phyloP scores from a whole-genome alignment of 352 stramenopile species.

The Blastocystis hominis region DNA sequence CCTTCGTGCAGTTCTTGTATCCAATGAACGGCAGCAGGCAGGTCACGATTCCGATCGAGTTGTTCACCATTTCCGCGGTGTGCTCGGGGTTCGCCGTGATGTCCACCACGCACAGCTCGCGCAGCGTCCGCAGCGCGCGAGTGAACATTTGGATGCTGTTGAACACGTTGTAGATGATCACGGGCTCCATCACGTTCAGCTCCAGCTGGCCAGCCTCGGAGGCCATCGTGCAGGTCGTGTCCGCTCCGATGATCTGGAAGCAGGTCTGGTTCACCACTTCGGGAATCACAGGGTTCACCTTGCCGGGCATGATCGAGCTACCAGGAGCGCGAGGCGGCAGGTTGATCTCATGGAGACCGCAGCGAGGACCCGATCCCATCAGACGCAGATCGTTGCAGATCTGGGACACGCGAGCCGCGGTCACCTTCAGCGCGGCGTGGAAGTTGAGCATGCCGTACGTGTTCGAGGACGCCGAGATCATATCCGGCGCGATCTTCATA shows the following conservation, averaged over 20 bases:
- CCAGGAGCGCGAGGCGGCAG: no score
- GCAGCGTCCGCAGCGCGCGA: neutral
- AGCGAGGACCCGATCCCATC: no score
- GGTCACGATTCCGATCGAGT: conserved; percentile 31
- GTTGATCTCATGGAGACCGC: no score
- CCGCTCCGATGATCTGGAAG: no score
- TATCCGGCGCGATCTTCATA: neutral
- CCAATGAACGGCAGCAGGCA: neutral
- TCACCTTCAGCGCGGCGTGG: conserved; percentile 7
- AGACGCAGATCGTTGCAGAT: no score
- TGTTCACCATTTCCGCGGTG: neutral
- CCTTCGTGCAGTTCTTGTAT: conserved; percentile 42
- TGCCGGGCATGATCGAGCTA: no score
- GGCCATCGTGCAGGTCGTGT: conserved; percentile 32
- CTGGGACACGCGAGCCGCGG: neutral
- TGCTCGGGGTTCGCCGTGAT: conserved; percentile 22
- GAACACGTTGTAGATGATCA: conserved; percentile 14
- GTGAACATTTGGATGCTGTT: conserved; percentile 32
- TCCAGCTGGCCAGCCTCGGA: conserved; percentile 37
- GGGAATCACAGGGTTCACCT: no score
- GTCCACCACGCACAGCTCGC: neutral
- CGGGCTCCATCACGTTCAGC: no score
- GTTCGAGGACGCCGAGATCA: conserved; percentile 27
- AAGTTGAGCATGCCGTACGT: conserved; percentile 42
- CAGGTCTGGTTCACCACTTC: no score